Percentiles rank a stretch among this genome's conserved stretches.
phyloP scores from a whole-genome alignment of 345 rosid genomes.

The Citrus reticulata region DNA sequence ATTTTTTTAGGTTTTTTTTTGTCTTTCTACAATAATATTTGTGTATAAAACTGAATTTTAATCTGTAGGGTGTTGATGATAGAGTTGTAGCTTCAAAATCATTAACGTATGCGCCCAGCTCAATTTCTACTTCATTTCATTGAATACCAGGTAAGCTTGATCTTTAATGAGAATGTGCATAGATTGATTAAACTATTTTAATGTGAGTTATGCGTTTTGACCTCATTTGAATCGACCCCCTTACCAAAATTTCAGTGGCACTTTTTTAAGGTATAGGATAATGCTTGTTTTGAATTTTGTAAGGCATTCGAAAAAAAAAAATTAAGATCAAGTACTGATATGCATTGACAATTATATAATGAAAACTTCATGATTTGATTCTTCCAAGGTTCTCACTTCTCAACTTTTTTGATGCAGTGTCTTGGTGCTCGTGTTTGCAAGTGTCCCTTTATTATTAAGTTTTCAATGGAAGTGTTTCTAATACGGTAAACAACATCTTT shows the following conservation, averaged over 20 bases:
- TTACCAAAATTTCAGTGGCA: not conserved
- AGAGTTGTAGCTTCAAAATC: conserved; percentile 36
- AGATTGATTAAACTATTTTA: not conserved
- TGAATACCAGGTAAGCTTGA: conserved; percentile 31
- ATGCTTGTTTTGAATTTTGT: not conserved
- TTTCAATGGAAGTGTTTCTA: conserved; percentile 16
- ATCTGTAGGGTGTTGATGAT: conserved; percentile 40
- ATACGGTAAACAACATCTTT: conserved; percentile 21
- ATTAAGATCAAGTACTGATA: not conserved
- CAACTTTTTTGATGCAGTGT: conserved; percentile 28
- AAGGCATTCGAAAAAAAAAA: not conserved
- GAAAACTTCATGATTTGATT: not conserved
- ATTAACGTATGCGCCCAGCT: conserved; percentile 19
- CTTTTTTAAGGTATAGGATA: not conserved
- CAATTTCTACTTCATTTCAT: conserved; percentile 24
- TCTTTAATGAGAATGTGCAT: not conserved
- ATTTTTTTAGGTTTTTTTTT: not conserved
- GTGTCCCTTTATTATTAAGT: conserved; percentile 3
- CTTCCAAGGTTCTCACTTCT: not conserved
- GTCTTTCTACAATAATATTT: not conserved
- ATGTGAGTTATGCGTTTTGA: not conserved
- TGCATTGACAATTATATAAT: not conserved
- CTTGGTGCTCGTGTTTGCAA: conserved; percentile 16
- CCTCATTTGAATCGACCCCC: not conserved
- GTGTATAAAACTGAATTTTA: not conserved